These are phyloP conservation scores for Eucalyptus pauciflora DNA, from an alignment of 345 rosid species.

Conservation along the genomic window DNA sequence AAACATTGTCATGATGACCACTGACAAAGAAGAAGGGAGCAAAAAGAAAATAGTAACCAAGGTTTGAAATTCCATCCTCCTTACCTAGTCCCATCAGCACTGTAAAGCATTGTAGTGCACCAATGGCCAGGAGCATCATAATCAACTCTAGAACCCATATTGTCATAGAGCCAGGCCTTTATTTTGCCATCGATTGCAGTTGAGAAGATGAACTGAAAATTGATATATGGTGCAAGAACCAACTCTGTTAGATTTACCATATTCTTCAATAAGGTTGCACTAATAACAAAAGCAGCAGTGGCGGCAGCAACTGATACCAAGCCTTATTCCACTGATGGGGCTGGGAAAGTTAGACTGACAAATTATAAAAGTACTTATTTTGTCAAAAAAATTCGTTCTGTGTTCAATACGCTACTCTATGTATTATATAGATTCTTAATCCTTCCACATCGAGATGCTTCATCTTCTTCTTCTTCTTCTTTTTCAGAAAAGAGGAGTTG, in stretches of 20 bases:
- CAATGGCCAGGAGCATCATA: constrained; percentile 82
- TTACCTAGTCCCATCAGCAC: constrained; percentile 62
- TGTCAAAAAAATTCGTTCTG: background rate
- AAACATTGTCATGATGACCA: background rate
- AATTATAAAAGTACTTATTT: background rate
- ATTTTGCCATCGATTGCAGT: constrained; percentile 82
- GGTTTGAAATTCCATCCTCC: background rate
- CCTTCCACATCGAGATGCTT: background rate
- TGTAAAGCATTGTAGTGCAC: constrained; percentile 76
- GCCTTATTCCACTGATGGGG: background rate
- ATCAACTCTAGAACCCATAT: constrained; percentile 67
- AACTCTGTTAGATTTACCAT: background rate
- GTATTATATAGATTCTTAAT: background rate
- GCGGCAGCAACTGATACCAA: background rate
- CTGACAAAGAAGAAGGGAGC: background rate
- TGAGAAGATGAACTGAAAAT: constrained; percentile 67
- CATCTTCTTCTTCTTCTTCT: background rate
- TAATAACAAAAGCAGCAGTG: background rate
- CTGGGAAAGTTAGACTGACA: background rate
- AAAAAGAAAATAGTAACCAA: background rate
- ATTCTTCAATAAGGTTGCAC: background rate
- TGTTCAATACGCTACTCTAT: background rate
- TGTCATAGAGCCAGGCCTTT: constrained; percentile 87
- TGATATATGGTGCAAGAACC: background rate
- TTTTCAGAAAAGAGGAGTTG: background rate